These are phyloP conservation scores for Cokeromyces recurvatus DNA, from an alignment of 371 early-diverging fungal species.

Conservation along the genomic window DNA sequence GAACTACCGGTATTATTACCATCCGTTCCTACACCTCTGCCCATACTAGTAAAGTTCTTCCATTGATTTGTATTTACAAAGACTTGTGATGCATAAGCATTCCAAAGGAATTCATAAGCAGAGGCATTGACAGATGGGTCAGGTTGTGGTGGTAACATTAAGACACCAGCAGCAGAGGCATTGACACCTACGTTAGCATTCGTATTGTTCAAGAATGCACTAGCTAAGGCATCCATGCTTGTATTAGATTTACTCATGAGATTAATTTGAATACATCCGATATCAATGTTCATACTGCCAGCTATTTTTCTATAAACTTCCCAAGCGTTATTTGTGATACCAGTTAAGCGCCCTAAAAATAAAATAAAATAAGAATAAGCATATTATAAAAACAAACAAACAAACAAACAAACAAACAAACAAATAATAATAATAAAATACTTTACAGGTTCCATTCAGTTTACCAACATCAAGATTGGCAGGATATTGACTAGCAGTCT, in stretches of 20 bases:
- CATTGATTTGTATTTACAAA: constrained; percentile 19
- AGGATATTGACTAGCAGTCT: constrained; percentile 9
- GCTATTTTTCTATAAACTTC: not conserved
- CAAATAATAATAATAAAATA: not conserved
- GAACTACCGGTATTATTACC: constrained; percentile 7
- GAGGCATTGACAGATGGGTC: constrained; percentile 1
- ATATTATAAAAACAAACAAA: not conserved
- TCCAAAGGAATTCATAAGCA: constrained; percentile 8
- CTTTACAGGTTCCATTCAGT: constrained; percentile 21
- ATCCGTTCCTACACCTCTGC: not conserved
- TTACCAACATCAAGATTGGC: constrained; percentile 2
- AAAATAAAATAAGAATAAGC: too few species aligned
- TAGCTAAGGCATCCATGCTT: constrained; percentile 8
- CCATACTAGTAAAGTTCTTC: constrained; percentile 15
- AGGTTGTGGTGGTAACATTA: constrained; percentile 7
- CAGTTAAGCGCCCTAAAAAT: constrained; percentile 21
- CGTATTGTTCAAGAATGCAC: constrained; percentile 10
- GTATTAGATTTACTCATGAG: constrained; percentile 5
- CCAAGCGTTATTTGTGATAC: constrained; percentile 15
- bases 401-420: not conserved
- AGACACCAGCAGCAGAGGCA: constrained; percentile 10
- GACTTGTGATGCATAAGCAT: constrained; percentile 15
- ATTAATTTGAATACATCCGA: constrained; percentile 14
- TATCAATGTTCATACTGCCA: constrained; percentile 5
- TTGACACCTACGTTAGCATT: constrained; percentile 3